Evolutionary conservation across 2,329 filamentous ascomycete species (phyloP).

Genomic region (Emergomyces africanus): DNA sequence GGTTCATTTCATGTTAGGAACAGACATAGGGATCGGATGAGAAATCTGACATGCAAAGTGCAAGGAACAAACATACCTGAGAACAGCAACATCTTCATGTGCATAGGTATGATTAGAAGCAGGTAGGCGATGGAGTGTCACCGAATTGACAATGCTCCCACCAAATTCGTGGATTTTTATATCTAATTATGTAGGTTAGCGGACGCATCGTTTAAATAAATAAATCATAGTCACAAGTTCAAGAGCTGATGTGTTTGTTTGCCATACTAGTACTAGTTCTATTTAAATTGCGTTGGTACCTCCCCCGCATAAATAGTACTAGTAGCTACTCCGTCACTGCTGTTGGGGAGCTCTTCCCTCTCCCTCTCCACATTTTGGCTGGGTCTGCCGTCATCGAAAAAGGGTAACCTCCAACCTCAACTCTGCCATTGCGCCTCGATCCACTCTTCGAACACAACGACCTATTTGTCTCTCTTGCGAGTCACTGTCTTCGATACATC

Average conservation of each 20-base stretch:
- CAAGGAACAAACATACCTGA: constrained; percentile 28
- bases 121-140: constrained; percentile 48
- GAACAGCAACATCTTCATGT: constrained; percentile 43
- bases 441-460: neutral
- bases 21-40: constrained; percentile 43
- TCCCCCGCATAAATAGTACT: neutral
- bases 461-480: neutral
- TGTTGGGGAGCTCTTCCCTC: neutral
- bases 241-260: neutral
- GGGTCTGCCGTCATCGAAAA: constrained; percentile 5
- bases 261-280: neutral
- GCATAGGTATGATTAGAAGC: constrained; percentile 28
- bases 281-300: neutral
- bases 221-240: neutral
- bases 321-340: too few species aligned
- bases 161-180: constrained; percentile 47
- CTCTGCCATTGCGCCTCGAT: neutral
- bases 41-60: constrained; percentile 16
- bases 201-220: neutral
- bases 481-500: neutral
- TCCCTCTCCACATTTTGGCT: neutral
- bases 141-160: constrained; percentile 53
- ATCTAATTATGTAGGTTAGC: constrained; percentile 23
- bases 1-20: neutral
- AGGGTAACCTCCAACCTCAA: neutral